Evolutionary conservation across 768 basidiomycete genomes (phyloP).

Genomic region (Vararia minispora): DNA sequence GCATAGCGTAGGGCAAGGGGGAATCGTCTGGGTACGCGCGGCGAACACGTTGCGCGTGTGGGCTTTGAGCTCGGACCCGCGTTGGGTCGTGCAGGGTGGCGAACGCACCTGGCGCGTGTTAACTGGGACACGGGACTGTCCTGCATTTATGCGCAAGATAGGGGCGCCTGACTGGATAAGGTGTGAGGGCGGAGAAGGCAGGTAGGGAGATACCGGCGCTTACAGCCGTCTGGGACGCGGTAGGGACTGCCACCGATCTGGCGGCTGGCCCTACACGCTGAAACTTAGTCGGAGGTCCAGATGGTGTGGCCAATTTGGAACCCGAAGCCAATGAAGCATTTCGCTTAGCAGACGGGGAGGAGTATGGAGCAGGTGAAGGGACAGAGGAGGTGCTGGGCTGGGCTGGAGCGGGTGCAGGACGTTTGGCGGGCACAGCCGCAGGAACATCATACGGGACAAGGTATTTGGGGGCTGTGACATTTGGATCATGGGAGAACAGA

Average conservation of each 20-base stretch:
- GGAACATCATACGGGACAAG: conserved; percentile 26
- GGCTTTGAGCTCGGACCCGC: not conserved
- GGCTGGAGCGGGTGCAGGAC: conserved; percentile 21
- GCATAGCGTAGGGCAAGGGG: not conserved
- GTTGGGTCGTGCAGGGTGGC: not conserved
- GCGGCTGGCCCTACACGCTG: conserved; percentile 38
- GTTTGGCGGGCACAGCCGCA: conserved; percentile 38
- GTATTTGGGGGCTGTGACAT: conserved; percentile 27
- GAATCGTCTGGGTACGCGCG: not conserved
- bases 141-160: conserved; percentile 51
- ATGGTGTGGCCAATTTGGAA: conserved; percentile 10
- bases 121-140: conserved; percentile 59
- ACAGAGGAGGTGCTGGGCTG: not conserved
- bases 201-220: conserved; percentile 5
- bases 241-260: conserved; percentile 32
- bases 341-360: too few relatives aligned
- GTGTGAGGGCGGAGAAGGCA: not conserved
- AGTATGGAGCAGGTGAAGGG: conserved; percentile 13
- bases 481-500: conserved; percentile 51
- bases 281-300: conserved; percentile 40
- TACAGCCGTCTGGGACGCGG: conserved; percentile 24
- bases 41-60: conserved; percentile 7
- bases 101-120: conserved; percentile 59
- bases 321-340: conserved; percentile 17
- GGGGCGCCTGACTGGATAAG: conserved; percentile 45